Percentiles rank a stretch among this genome's conserved stretches.
Conservation (phyloP, 2,329 filamentous ascomycete species). For the Hymenoscyphus occultus region DNA sequence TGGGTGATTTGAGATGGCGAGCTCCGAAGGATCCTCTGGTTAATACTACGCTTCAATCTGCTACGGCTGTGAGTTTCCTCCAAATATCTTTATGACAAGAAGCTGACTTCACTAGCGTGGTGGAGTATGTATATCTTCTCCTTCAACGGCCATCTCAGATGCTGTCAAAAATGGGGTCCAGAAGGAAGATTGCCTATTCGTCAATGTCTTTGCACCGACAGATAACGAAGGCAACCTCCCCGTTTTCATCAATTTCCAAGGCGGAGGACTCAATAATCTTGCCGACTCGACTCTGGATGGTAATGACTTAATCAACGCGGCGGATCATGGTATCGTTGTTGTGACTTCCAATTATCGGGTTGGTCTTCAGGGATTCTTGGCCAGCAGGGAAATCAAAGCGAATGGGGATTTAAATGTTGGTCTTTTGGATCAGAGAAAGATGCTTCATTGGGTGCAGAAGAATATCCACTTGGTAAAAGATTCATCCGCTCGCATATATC, state of each 20-base stretch:
- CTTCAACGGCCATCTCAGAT: conserved; percentile 34
- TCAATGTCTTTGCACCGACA: conserved; percentile 62
- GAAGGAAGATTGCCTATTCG: conserved; percentile 67
- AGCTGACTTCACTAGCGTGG: conserved; percentile 26
- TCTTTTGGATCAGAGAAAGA: conserved; percentile 66
- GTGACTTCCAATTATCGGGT: conserved; percentile 77
- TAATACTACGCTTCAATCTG: conserved; percentile 24
- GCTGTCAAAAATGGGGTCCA: background rate
- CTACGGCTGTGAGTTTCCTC: conserved; percentile 29
- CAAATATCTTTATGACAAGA: background rate
- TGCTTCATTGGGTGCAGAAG: conserved; percentile 65
- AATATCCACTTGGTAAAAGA: conserved; percentile 51
- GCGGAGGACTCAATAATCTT: conserved; percentile 57
- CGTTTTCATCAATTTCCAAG: conserved; percentile 59
- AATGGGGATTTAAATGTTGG: conserved; percentile 63
- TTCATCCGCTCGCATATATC: background rate
- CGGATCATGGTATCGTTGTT: conserved; percentile 60
- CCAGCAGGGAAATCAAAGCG: conserved; percentile 50
- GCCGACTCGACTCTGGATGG: conserved; percentile 55
- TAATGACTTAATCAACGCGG: conserved; percentile 57
- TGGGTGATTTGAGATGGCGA: conserved; percentile 63
- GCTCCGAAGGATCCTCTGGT: conserved; percentile 61
- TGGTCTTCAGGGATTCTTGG: conserved; percentile 70
- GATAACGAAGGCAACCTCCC: conserved; percentile 48
- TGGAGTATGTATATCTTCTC: conserved; percentile 27